Conservation (phyloP, 2,329 filamentous ascomycete species). For the Phyllosticta paracitricarpa region DNA sequence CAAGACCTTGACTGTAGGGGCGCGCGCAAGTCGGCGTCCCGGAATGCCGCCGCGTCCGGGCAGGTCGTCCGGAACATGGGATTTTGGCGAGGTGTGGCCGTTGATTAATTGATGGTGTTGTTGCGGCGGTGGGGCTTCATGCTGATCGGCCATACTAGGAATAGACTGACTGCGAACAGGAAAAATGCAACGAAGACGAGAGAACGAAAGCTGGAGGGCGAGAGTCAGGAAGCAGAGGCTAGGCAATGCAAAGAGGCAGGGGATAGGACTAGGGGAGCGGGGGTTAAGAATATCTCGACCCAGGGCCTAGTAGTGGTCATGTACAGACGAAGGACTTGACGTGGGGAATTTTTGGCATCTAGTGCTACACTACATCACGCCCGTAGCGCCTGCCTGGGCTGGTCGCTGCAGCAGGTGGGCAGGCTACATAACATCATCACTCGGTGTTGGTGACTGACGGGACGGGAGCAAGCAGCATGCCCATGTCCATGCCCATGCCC, state of each 20-base stretch:
- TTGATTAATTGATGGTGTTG: background rate
- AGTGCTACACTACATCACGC: background rate
- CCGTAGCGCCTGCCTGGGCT: background rate
- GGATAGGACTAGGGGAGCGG: background rate
- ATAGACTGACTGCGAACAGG: background rate
- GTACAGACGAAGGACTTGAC: background rate
- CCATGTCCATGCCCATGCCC: too few species aligned
- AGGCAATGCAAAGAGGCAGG: background rate
- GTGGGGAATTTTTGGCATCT: background rate
- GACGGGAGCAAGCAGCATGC: too few species aligned
- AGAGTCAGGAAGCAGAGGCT: background rate
- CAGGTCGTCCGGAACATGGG: background rate
- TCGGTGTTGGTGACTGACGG: too few species aligned
- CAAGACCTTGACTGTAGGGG: conserved; percentile 6
- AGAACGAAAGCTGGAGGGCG: background rate
- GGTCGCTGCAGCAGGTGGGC: too few species aligned
- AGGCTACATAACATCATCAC: background rate
- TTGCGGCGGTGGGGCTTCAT: background rate
- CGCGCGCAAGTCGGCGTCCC: background rate
- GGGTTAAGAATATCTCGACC: background rate
- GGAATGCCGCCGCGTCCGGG: background rate
- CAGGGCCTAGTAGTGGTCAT: background rate
- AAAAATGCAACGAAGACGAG: background rate
- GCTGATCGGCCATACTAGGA: background rate
- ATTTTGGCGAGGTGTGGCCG: background rate